Evolutionary conservation across 441 rosid species (phyloP).

Genomic region (Bocquillonia castaneifolia): DNA sequence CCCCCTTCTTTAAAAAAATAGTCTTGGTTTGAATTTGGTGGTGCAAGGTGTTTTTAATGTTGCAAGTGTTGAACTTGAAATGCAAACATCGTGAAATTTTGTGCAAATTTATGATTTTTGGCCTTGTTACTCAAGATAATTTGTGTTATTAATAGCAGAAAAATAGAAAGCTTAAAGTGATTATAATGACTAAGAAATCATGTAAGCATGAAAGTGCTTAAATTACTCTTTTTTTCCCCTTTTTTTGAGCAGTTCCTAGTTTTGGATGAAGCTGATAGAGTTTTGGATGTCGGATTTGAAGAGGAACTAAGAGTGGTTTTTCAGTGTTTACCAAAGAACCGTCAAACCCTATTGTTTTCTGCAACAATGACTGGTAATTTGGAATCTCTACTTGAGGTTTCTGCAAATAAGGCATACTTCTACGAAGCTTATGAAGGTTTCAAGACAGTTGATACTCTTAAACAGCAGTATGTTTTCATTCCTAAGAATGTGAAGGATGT

Average conservation of each 20-base stretch:
- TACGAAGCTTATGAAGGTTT: slow-evolving; percentile 94
- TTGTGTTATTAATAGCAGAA: background rate
- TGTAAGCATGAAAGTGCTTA: too few species aligned
- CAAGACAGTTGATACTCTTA: slow-evolving; percentile 82
- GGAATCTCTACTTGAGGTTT: slow-evolving; percentile 61
- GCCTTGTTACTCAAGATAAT: background rate
- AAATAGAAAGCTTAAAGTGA: background rate
- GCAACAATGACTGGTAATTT: slow-evolving; percentile 89
- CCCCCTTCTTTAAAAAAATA: too few species aligned
- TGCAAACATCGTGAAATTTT: background rate
- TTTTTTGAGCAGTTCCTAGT: slow-evolving; percentile 59
- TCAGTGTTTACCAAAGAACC: slow-evolving; percentile 60
- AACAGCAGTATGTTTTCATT: slow-evolving; percentile 62
- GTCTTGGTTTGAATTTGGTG: background rate
- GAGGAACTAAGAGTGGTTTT: slow-evolving; percentile 71
- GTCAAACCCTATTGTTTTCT: slow-evolving; percentile 87
- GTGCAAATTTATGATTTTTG: background rate
- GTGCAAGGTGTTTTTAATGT: background rate
- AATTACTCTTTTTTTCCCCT: background rate
- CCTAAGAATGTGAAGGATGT: slow-evolving; percentile 82
- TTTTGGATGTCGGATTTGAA: slow-evolving; percentile 90
- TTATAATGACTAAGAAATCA: background rate
- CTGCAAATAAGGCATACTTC: slow-evolving; percentile 84
- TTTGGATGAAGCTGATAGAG: slow-evolving; percentile 95
- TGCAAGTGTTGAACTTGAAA: background rate